Conservation (phyloP, 83 land plant genomes). For the Diphasiastrum complanatum region DNA sequence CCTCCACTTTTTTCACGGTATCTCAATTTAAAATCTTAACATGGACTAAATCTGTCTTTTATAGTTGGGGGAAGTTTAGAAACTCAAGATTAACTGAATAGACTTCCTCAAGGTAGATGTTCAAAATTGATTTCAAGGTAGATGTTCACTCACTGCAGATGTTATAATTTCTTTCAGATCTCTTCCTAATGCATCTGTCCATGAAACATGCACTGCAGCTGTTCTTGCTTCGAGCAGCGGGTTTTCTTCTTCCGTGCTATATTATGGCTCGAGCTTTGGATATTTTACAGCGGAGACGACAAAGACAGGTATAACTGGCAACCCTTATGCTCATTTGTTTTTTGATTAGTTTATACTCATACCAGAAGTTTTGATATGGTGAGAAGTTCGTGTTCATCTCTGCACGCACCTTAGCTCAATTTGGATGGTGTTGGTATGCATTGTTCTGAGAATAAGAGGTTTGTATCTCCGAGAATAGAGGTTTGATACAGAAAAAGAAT, state of each 20-base stretch:
- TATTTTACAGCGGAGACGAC: conserved; percentile 62
- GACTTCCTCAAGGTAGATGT: too few relatives aligned
- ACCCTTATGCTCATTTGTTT: not conserved
- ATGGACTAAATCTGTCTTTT: not conserved
- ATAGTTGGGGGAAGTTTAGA: too few relatives aligned
- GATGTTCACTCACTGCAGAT: not conserved
- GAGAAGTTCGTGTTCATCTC: not conserved
- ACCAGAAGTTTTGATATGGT: not conserved
- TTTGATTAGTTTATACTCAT: not conserved
- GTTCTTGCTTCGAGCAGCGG: conserved; percentile 67
- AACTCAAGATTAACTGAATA: too few relatives aligned
- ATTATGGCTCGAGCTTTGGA: conserved; percentile 77
- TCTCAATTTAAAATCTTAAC: not conserved
- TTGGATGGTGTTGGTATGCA: not conserved
- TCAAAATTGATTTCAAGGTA: not conserved
- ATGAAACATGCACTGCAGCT: conserved; percentile 56
- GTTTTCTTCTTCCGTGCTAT: conserved; percentile 71
- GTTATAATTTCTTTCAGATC: not conserved
- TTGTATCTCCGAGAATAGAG: not conserved
- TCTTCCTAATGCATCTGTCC: too few relatives aligned
- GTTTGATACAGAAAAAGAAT: not conserved
- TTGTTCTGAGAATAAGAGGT: not conserved
- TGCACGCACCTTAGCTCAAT: not conserved
- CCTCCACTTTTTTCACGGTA: conserved; percentile 62
- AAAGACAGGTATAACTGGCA: conserved; percentile 46